These are phyloP conservation scores for Geosmithia morbida DNA, from an alignment of 2,329 filamentous ascomycete species.

Conservation along the genomic window DNA sequence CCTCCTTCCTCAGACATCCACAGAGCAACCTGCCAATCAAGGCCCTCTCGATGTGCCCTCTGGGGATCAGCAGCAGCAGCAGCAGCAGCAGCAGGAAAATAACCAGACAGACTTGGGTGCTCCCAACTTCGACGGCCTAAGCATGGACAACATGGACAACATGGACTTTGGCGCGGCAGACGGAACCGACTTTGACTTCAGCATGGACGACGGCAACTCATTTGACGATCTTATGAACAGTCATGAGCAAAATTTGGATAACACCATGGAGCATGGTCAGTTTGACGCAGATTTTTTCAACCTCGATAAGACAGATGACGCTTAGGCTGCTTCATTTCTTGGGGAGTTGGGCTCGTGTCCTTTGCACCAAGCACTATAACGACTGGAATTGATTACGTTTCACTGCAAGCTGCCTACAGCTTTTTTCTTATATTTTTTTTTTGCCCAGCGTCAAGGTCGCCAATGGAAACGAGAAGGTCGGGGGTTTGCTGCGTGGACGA, in stretches of 20 bases:
- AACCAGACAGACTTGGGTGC: background rate
- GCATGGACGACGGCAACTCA: constrained; percentile 17
- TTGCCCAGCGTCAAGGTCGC: constrained; percentile 36
- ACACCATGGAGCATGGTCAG: constrained; percentile 25
- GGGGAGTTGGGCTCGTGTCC: no score
- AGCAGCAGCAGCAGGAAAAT: background rate
- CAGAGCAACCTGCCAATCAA: no score
- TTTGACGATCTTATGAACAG: constrained; percentile 36
- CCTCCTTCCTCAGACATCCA: background rate
- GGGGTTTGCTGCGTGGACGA: constrained; percentile 37
- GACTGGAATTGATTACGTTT: constrained; percentile 27
- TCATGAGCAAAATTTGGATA: constrained; percentile 24
- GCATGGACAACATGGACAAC: constrained; percentile 20
- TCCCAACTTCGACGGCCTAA: background rate
- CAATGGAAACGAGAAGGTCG: constrained; percentile 36
- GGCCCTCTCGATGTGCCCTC: background rate
- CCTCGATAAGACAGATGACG: constrained; percentile 13
- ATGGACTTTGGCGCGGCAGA: constrained; percentile 23
- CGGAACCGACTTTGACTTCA: constrained; percentile 20
- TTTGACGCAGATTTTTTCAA: constrained; percentile 34
- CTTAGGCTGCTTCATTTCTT: constrained; percentile 1
- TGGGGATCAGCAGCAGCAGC: background rate
- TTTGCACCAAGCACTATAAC: no score
- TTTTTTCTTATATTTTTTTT: no score
- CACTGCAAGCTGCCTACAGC: constrained; percentile 25